Conservation (phyloP, 2,329 filamentous ascomycete species). For the Blastomyces silverae region DNA sequence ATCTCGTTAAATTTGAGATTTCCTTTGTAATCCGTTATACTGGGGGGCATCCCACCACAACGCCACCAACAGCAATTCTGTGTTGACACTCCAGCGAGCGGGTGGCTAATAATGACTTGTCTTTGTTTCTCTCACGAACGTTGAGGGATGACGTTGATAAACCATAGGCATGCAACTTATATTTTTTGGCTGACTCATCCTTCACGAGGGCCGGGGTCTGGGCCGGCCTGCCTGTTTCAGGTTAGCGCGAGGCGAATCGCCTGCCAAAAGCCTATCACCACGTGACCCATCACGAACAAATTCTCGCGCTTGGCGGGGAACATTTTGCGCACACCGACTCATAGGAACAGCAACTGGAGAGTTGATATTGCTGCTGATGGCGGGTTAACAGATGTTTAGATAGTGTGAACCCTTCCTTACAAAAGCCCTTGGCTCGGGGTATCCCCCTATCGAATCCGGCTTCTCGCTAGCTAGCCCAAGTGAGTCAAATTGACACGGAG, state of each 20-base stretch:
- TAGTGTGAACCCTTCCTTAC: not conserved
- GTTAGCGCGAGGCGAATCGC: not conserved
- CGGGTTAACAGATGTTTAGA: not conserved
- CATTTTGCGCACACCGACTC: not conserved
- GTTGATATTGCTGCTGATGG: constrained; percentile 7
- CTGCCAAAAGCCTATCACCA: not conserved
- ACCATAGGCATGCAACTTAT: too few relatives aligned
- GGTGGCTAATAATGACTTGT: too few relatives aligned
- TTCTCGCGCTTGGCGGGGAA: not conserved
- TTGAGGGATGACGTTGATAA: too few relatives aligned
- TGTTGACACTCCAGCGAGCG: too few relatives aligned
- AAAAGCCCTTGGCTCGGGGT: not conserved
- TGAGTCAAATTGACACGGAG: constrained; percentile 7
- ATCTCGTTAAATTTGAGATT: not conserved
- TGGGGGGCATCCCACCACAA: not conserved
- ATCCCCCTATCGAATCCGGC: not conserved
- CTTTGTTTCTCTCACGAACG: too few relatives aligned
- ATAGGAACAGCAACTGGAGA: not conserved
- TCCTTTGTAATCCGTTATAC: not conserved
- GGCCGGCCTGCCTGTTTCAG: not conserved
- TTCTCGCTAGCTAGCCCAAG: not conserved
- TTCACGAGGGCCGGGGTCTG: too few relatives aligned
- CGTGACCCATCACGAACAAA: not conserved
- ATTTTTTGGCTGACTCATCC: not conserved
- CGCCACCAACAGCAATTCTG: not conserved